These are phyloP conservation scores for Penicillium hesseltinei DNA, from an alignment of 2,329 filamentous ascomycete species.

Conservation along the genomic window DNA sequence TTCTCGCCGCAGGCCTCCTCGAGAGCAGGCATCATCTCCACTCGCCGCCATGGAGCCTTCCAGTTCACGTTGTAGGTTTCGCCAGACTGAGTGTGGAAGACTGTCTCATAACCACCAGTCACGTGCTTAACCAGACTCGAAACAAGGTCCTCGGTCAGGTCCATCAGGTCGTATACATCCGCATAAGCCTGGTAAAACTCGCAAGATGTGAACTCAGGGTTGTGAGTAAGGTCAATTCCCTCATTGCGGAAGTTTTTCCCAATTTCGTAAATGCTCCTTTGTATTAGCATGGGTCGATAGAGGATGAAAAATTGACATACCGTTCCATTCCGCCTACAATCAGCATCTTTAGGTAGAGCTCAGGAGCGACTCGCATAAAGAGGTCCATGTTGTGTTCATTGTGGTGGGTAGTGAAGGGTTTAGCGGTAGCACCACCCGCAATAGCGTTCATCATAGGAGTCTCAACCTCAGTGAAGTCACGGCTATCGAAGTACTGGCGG, in stretches of 20 bases:
- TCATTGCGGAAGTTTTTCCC: slow-evolving; percentile 96
- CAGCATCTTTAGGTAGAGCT: slow-evolving; percentile 70
- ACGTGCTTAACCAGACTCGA: slow-evolving; percentile 84
- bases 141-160: slow-evolving; percentile 89
- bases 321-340: not conserved
- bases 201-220: slow-evolving; percentile 95
- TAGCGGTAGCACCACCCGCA: slow-evolving; percentile 91
- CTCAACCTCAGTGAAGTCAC: slow-evolving; percentile 90
- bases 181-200: slow-evolving; percentile 97
- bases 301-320: slow-evolving; percentile 36
- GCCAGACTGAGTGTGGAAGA: slow-evolving; percentile 80
- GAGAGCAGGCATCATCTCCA: slow-evolving; percentile 93
- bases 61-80: slow-evolving; percentile 92
- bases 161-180: slow-evolving; percentile 87
- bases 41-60: slow-evolving; percentile 87
- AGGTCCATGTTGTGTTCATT: slow-evolving; percentile 95
- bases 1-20: slow-evolving; percentile 89
- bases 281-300: no score
- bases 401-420: slow-evolving; percentile 92
- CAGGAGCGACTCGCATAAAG: slow-evolving; percentile 91
- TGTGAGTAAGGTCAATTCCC: slow-evolving; percentile 88
- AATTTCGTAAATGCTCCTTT: no score
- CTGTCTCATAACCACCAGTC: slow-evolving; percentile 80
- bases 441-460: slow-evolving; percentile 98
- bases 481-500: slow-evolving; percentile 80